A percentile compares a stretch with the other conserved stretches of the same genome.
Evolutionary conservation across 1,284 basidiomycete genomes (phyloP).

Genomic region (Xerocomus cyaneibrunnescens): DNA sequence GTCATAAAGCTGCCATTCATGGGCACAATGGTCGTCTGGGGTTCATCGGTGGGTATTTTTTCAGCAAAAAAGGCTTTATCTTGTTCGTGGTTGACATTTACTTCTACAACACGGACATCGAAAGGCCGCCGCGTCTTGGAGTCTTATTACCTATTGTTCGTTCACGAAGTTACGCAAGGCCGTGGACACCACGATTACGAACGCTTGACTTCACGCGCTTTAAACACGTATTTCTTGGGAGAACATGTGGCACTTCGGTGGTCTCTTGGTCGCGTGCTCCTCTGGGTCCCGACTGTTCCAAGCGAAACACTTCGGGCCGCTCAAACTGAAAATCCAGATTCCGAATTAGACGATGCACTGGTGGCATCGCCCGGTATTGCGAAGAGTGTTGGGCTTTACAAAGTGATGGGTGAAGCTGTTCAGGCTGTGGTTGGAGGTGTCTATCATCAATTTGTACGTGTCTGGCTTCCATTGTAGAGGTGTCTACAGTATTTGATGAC

Average conservation of each 20-base stretch:
- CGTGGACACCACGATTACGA: slow-evolving; percentile 55
- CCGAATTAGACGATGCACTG: slow-evolving; percentile 30
- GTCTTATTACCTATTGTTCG: slow-evolving; percentile 67
- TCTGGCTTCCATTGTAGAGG: not conserved
- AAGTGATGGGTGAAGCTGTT: slow-evolving; percentile 73
- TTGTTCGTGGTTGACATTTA: slow-evolving; percentile 1
- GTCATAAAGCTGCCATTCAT: slow-evolving; percentile 59
- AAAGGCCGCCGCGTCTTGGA: slow-evolving; percentile 73
- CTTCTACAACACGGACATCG: slow-evolving; percentile 2
- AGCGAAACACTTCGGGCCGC: slow-evolving; percentile 21
- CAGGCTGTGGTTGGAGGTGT: slow-evolving; percentile 75
- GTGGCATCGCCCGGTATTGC: slow-evolving; percentile 34
- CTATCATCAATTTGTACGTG: slow-evolving; percentile 74
- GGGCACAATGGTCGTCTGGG: slow-evolving; percentile 70
- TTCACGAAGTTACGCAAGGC: slow-evolving; percentile 56
- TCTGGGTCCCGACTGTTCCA: slow-evolving; percentile 61
- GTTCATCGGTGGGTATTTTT: slow-evolving; percentile 58
- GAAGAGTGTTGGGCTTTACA: slow-evolving; percentile 64
- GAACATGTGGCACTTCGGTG: slow-evolving; percentile 70
- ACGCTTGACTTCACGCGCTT: slow-evolving; percentile 48
- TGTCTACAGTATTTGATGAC: not conserved
- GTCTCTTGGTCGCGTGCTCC: slow-evolving; percentile 64
- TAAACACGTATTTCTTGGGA: slow-evolving; percentile 70
- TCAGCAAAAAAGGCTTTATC: not conserved
- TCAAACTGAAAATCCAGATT: slow-evolving; percentile 18